Conservation (phyloP, 2,329 filamentous ascomycete genomes). For the Neofusicoccum sp. region DNA sequence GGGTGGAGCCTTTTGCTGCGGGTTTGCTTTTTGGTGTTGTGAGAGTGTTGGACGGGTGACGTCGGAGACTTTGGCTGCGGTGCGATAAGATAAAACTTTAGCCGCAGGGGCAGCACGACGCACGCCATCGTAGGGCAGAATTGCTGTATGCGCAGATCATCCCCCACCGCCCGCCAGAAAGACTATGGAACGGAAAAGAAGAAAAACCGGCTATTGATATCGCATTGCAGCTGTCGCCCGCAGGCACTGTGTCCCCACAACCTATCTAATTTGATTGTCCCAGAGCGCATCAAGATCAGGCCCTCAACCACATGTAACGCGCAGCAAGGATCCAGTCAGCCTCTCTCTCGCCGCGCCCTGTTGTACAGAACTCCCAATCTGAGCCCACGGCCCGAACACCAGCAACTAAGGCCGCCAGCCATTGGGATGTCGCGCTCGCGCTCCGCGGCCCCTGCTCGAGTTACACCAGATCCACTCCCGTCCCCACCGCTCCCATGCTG, state of each 20-base stretch:
- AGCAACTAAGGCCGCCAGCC: neutral
- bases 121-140: conserved; percentile 15
- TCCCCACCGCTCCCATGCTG: neutral
- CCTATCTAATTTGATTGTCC: neutral
- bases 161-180: neutral
- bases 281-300: neutral
- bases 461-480: conserved; percentile 7
- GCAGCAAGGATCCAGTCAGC: neutral
- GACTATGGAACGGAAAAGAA: neutral
- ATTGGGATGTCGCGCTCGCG: neutral
- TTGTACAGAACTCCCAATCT: conserved; percentile 6
- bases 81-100: conserved; percentile 11
- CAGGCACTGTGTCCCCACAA: neutral
- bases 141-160: conserved; percentile 13
- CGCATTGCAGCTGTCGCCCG: neutral
- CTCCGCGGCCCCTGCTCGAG: neutral
- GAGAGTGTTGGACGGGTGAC: neutral
- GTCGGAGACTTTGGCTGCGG: neutral
- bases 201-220: neutral
- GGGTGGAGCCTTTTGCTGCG: neutral
- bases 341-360: neutral
- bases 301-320: neutral
- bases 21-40: conserved; percentile 9
- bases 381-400: neutral
- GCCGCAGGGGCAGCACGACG: neutral